Evolutionary conservation across 148 eudicot genomes (phyloP).

Genomic region (Chenopodium suecicum): DNA sequence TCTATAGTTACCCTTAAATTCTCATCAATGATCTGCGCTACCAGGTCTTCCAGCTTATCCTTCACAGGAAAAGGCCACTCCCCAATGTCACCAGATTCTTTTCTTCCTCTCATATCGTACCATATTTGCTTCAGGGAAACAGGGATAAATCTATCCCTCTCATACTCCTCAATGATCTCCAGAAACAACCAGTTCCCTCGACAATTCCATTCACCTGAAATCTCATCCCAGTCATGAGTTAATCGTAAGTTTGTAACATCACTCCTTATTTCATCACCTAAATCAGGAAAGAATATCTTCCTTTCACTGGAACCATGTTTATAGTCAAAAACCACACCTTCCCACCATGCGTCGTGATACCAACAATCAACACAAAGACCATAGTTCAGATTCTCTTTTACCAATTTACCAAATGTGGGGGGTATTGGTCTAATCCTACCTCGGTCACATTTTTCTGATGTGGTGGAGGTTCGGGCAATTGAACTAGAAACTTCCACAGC

Average conservation of each 20-base stretch:
- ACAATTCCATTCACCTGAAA: conserved; percentile 52
- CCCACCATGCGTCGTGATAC: conserved; percentile 89
- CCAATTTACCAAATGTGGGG: conserved; percentile 29
- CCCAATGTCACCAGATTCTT: conserved; percentile 38
- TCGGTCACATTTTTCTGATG: conserved; percentile 14
- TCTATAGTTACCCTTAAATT: conserved; percentile 41
- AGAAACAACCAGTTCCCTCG: conserved; percentile 83
- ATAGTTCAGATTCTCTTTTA: conserved; percentile 35
- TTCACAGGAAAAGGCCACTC: conserved; percentile 58
- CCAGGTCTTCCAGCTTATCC: conserved; percentile 48
- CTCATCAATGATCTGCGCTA: conserved; percentile 40
- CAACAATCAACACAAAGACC: conserved; percentile 79
- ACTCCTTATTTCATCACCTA: conserved; percentile 57
- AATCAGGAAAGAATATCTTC: conserved; percentile 80
- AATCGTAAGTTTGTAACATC: conserved; percentile 34
- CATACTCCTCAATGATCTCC: conserved; percentile 48
- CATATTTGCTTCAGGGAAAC: conserved; percentile 82
- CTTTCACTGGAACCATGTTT: conserved; percentile 40
- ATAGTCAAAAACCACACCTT: conserved; percentile 80
- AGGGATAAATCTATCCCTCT: conserved; percentile 40
- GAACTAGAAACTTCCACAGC: conserved; percentile 37
- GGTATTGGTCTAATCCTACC: conserved; percentile 67
- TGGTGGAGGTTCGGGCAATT: conserved; percentile 36
- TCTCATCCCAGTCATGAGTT: conserved; percentile 78
- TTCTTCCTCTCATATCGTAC: conserved; percentile 64